These are phyloP conservation scores for Colletotrichum tropicicola DNA, from an alignment of 2,329 filamentous ascomycete genomes.

Conservation along the genomic window DNA sequence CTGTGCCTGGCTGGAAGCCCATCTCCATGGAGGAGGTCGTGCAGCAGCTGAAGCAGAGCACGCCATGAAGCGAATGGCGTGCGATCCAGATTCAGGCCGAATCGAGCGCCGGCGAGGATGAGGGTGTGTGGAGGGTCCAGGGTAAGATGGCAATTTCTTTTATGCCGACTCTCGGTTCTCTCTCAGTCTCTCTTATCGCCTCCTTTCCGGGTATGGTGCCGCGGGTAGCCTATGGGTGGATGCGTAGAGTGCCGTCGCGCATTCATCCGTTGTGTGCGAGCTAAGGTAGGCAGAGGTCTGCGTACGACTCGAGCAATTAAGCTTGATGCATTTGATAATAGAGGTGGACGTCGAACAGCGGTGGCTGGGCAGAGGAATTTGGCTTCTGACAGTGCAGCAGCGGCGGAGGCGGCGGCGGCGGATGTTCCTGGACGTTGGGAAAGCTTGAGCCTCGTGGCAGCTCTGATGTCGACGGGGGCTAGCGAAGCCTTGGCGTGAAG, in stretches of 20 bases:
- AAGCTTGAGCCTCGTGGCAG: slow-evolving; percentile 18
- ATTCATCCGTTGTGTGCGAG: neutral
- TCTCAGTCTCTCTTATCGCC: neutral
- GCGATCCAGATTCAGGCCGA: neutral
- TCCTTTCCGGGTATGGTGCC: neutral
- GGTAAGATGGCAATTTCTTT: neutral
- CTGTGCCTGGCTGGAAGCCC: neutral
- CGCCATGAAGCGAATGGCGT: neutral
- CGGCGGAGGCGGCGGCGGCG: neutral
- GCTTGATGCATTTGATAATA: neutral
- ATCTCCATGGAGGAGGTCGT: neutral
- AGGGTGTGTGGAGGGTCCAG: neutral
- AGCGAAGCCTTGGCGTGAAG: neutral
- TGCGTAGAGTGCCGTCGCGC: neutral
- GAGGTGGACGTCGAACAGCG: neutral
- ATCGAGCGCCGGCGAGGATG: neutral
- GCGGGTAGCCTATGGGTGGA: neutral
- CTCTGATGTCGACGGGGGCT: neutral
- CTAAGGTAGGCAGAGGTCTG: neutral
- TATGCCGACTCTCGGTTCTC: neutral
- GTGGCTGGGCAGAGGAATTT: neutral
- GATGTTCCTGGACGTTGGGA: slow-evolving; percentile 8
- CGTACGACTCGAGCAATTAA: slow-evolving; percentile 9
- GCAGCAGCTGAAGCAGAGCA: neutral
- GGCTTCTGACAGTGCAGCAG: slow-evolving; percentile 1